Base-by-base conservation (phyloP, 805 yeast species). In the Wickerhamiella brachini region DNA sequence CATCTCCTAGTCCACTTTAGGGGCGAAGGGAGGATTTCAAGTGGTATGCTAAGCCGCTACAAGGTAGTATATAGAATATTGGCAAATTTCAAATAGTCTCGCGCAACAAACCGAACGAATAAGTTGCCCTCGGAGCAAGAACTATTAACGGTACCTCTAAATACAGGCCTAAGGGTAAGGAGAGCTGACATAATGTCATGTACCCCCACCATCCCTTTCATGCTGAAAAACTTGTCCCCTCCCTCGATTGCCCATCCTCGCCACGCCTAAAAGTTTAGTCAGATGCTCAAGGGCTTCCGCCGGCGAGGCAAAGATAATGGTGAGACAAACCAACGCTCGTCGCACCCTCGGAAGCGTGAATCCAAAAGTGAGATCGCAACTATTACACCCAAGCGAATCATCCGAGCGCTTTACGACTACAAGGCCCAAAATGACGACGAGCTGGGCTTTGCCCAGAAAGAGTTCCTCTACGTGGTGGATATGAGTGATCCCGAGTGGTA, bases 341-440 rank as follows among this genome's bases (percentile, higher is more conserved):
- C 26, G 41, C 31, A 23, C 18, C 31, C 23, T 5, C 41, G 17
- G 5, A n/a, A 29, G 41, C 24, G 56, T 13, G 51, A 49, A 10
- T 39, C 46, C 5, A 59, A 60, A 52, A 54, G 51, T 49, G 61
- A 60, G 43, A 58, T 65, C 31, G 70, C 71, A 15, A 58, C 62
- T 1, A 57, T 62, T 54, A 77, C 85, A 3, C 95, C 95, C 4
- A 82, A 79, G 54, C 83, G 83, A 62, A 95, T 86, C 45, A 86
- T 93, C 53, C 81, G 80, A 55, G 97, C 97, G 0, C 68, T 82
- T 17, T 80, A 78, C 59, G 83, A 82, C 61, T 89, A 89, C 66
- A 70, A 70, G 44, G 83, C 95, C 0, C 89, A 82, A 58, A 82
- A 84, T 13, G 80, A 85, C 1, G 87, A 85, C 21, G 97, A 90